Evolutionary conservation across 2,329 filamentous ascomycete species (phyloP).

Genomic region (Aureobasidium sp.): DNA sequence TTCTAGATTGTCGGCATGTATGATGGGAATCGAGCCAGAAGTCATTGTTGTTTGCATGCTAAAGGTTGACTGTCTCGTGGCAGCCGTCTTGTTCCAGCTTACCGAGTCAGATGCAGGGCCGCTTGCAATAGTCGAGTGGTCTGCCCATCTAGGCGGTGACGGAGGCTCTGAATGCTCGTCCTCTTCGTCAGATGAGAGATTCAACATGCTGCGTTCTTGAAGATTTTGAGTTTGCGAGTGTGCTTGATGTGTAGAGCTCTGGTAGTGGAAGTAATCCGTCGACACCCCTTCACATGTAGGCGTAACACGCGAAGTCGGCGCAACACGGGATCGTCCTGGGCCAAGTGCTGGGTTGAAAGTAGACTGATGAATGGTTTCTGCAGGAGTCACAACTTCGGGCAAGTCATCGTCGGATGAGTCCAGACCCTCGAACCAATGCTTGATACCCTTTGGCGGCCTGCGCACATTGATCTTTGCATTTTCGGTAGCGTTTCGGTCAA

Average conservation of each 20-base stretch:
- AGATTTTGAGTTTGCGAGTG: not conserved
- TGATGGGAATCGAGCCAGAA: constrained; percentile 25
- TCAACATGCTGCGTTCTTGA: constrained; percentile 15
- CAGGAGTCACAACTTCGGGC: constrained; percentile 17
- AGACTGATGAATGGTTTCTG: constrained; percentile 13
- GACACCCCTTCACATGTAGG: constrained; percentile 8
- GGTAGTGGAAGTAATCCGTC: constrained; percentile 16
- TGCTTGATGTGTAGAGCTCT: not conserved
- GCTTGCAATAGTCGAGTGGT: constrained; percentile 8
- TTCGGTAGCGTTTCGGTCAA: constrained; percentile 36
- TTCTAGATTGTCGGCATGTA: constrained; percentile 15
- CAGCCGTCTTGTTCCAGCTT: constrained; percentile 3
- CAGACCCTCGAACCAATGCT: constrained; percentile 46
- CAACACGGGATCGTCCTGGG: constrained; percentile 17
- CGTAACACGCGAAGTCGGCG: constrained; percentile 18
- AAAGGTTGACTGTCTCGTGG: constrained; percentile 16
- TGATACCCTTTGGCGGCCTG: constrained; percentile 41
- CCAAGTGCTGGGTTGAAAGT: constrained; percentile 19
- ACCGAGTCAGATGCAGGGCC: constrained; percentile 1
- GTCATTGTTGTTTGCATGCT: constrained; percentile 23
- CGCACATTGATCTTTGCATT: constrained; percentile 42
- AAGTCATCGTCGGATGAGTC: constrained; percentile 24
- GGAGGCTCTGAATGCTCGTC: constrained; percentile 24
- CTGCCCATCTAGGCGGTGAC: constrained; percentile 16
- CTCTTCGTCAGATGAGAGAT: constrained; percentile 23